Conservation (phyloP, 2,329 filamentous ascomycete species). For the Colletotrichum nymphaeae region DNA sequence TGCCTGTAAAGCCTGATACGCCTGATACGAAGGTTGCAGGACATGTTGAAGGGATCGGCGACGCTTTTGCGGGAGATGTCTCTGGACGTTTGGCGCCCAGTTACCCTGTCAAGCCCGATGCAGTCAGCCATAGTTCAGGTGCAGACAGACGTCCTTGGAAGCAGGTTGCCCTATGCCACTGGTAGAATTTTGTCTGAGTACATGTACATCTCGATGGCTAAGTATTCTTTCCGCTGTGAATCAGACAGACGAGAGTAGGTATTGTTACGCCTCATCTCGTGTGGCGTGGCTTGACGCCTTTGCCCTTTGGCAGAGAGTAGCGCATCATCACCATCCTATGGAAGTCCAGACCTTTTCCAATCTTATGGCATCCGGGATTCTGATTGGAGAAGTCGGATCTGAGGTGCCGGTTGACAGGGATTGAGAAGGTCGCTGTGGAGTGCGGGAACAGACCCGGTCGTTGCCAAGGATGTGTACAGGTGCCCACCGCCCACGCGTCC, state of each 20-base stretch:
- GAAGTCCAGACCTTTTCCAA: slow-evolving; percentile 1
- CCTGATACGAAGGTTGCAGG: not conserved
- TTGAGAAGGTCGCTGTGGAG: not conserved
- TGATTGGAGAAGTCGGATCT: slow-evolving; percentile 34
- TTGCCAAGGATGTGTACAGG: slow-evolving; percentile 7
- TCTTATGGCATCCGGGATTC: not conserved
- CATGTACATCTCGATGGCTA: too few relatives aligned
- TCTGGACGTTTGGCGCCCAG: not conserved
- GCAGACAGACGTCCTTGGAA: too few relatives aligned
- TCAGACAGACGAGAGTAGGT: not conserved
- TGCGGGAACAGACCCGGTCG: slow-evolving; percentile 19
- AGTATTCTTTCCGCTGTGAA: too few relatives aligned
- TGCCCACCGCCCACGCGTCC: slow-evolving; percentile 17
- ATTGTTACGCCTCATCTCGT: slow-evolving; percentile 2
- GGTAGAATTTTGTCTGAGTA: too few relatives aligned
- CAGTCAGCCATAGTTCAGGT: not conserved
- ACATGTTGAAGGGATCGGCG: not conserved
- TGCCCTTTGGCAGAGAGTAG: not conserved
- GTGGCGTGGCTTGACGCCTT: slow-evolving; percentile 21
- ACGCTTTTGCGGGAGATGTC: not conserved
- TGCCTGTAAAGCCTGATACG: not conserved
- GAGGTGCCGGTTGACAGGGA: slow-evolving; percentile 17
- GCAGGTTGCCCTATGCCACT: too few relatives aligned
- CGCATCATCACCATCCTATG: not conserved
- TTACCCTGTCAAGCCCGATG: not conserved